Percentiles rank a stretch among this genome's conserved stretches.
Evolutionary conservation across 2,329 filamentous ascomycete species (phyloP).

Genomic region (Alternaria triticimaculans): DNA sequence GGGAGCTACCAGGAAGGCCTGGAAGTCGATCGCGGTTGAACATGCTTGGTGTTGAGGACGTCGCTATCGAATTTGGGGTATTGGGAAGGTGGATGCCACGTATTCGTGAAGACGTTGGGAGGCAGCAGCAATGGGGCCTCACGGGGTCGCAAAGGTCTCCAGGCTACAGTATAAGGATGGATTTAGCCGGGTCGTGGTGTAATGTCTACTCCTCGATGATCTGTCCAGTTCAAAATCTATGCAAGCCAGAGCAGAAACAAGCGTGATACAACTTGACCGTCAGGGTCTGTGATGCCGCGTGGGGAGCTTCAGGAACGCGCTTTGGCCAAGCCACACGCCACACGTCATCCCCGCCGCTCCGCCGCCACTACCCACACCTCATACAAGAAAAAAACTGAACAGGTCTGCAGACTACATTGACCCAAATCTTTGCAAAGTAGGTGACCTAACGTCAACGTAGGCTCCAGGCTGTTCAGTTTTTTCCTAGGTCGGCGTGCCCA

Average conservation of each 20-base stretch:
- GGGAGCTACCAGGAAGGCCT: slow-evolving; percentile 53
- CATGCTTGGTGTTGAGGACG: slow-evolving; percentile 47
- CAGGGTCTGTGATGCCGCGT: neutral
- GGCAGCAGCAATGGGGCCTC: slow-evolving; percentile 3
- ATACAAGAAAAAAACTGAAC: too few relatives aligned
- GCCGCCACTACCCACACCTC: slow-evolving; percentile 1
- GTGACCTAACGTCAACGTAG: too few relatives aligned
- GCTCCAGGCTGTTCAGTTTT: too few relatives aligned
- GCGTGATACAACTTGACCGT: neutral
- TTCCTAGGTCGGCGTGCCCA: too few relatives aligned
- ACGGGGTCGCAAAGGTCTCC: slow-evolving; percentile 1
- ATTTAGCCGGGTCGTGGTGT: neutral
- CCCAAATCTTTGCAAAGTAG: too few relatives aligned
- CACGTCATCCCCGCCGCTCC: slow-evolving; percentile 15
- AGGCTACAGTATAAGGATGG: neutral
- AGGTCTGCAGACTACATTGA: too few relatives aligned
- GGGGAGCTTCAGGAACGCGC: slow-evolving; percentile 3
- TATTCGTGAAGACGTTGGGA: neutral
- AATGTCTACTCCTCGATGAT: neutral
- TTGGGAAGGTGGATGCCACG: neutral
- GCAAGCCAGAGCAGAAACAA: neutral
- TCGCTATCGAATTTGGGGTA: neutral
- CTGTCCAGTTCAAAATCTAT: neutral
- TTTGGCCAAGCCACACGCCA: slow-evolving; percentile 16
- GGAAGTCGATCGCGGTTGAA: slow-evolving; percentile 64